These are phyloP conservation scores for Termitomyces sp. DNA, from an alignment of 768 basidiomycete species.

Conservation along the genomic window DNA sequence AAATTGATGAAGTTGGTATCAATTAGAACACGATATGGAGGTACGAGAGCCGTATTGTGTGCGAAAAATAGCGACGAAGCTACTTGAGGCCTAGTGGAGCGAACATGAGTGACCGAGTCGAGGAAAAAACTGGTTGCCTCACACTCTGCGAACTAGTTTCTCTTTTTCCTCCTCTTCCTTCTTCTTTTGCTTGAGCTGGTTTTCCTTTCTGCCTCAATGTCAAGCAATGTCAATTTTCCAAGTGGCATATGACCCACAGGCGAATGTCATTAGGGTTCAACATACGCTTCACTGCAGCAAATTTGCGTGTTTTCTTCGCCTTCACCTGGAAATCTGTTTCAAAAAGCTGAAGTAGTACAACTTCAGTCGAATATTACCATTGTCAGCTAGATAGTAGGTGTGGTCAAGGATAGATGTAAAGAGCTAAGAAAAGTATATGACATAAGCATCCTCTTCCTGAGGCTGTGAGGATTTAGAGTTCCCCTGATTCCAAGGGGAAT, in stretches of 20 bases:
- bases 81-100: conserved; percentile 57
- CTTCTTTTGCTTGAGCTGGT: conserved; percentile 84
- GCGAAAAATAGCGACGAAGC: conserved; percentile 92
- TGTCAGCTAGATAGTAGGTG: not conserved
- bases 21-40: conserved; percentile 94
- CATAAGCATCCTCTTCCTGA: not conserved
- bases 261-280: conserved; percentile 91
- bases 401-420: too few species aligned
- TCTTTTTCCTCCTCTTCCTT: conserved; percentile 78
- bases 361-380: not conserved
- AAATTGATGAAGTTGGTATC: conserved; percentile 99
- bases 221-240: conserved; percentile 2
- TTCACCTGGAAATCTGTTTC: conserved; percentile 51
- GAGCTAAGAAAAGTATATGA: conserved; percentile 1
- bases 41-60: conserved; percentile 93
- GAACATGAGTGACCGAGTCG: not conserved
- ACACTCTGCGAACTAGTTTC: conserved; percentile 77
- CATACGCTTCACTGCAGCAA: conserved; percentile 90
- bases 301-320: conserved; percentile 92
- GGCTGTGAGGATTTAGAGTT: too few species aligned
- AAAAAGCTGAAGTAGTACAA: not conserved
- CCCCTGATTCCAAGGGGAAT: too few species aligned
- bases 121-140: conserved; percentile 23
- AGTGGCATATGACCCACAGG: conserved; percentile 47
- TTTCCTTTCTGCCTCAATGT: conserved; percentile 72